These are phyloP conservation scores for Hypomyces rosellus DNA, from an alignment of 2,329 filamentous ascomycete species.

Conservation along the genomic window DNA sequence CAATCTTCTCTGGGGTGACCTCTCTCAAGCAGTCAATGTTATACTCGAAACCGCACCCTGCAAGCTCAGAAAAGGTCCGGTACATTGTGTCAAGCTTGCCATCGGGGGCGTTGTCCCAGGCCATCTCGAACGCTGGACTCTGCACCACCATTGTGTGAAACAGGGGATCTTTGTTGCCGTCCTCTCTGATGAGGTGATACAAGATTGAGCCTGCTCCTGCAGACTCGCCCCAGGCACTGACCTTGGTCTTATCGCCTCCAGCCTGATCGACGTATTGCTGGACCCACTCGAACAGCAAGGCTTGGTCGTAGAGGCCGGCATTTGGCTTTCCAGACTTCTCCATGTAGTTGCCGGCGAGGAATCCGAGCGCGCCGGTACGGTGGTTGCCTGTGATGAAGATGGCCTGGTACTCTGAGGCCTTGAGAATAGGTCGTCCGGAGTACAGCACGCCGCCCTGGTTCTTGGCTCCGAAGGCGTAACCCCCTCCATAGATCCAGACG, in stretches of 20 bases:
- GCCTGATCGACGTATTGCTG: conserved; percentile 38
- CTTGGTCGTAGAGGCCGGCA: conserved; percentile 36
- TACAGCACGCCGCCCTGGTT: conserved; percentile 29
- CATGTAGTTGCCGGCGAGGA: conserved; percentile 38
- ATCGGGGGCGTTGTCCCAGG: conserved; percentile 12
- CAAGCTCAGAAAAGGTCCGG: conserved; percentile 4
- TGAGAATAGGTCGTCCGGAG: conserved; percentile 30
- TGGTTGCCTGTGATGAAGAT: conserved; percentile 45
- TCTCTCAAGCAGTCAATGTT: conserved; percentile 11
- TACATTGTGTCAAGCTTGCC: conserved; percentile 11
- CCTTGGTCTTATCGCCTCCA: conserved; percentile 38
- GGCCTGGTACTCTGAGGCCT: conserved; percentile 29
- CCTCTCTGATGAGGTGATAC: conserved; percentile 41
- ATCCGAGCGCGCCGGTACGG: conserved; percentile 42
- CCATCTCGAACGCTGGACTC: conserved; percentile 13
- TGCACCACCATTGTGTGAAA: conserved; percentile 23
- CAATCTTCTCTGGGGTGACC: neutral
- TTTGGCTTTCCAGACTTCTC: conserved; percentile 37
- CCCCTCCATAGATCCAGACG: conserved; percentile 42
- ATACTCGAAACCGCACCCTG: conserved; percentile 4
- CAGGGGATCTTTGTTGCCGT: conserved; percentile 36
- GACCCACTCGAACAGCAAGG: conserved; percentile 42
- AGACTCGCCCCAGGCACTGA: conserved; percentile 45
- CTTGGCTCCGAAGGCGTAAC: conserved; percentile 37
- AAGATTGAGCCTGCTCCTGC: conserved; percentile 45